phyloP scores from a whole-genome alignment of 345 rosid species.

The Melaleuca alternifolia region DNA sequence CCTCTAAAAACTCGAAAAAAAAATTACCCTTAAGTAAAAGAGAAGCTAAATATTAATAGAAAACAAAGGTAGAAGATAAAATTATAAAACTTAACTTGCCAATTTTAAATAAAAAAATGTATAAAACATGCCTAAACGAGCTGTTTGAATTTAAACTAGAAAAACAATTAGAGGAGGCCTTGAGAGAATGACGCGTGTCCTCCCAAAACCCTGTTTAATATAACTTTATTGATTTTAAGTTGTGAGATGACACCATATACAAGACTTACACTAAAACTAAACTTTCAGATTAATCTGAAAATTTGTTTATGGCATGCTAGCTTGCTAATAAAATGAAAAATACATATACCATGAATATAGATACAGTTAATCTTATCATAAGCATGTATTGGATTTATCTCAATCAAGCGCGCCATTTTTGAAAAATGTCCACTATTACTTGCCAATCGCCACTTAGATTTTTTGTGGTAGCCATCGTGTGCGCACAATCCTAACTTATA shows the following conservation, averaged over 20 bases:
- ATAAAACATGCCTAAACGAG: neutral
- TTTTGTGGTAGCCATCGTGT: too few species aligned
- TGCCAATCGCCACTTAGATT: too few species aligned
- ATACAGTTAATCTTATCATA: too few species aligned
- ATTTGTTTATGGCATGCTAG: too few species aligned
- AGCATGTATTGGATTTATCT: too few species aligned
- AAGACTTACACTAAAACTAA: too few species aligned
- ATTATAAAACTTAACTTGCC: neutral
- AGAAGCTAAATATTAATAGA: neutral
- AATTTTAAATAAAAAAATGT: neutral
- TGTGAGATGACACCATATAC: neutral
- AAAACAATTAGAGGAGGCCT: fast-evolving
- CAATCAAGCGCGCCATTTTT: too few species aligned
- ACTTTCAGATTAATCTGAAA: too few species aligned
- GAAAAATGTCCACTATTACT: too few species aligned
- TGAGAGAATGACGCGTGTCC: neutral
- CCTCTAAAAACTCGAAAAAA: neutral
- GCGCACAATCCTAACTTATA: too few species aligned
- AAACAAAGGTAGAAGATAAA: neutral
- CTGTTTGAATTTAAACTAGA: neutral
- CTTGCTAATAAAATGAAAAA: too few species aligned
- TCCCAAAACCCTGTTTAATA: neutral
- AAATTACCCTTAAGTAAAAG: neutral
- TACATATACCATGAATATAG: too few species aligned
- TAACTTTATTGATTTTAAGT: neutral